These are phyloP conservation scores for Passalora sequoiae DNA, from an alignment of 2,329 filamentous ascomycete species.

Conservation along the genomic window DNA sequence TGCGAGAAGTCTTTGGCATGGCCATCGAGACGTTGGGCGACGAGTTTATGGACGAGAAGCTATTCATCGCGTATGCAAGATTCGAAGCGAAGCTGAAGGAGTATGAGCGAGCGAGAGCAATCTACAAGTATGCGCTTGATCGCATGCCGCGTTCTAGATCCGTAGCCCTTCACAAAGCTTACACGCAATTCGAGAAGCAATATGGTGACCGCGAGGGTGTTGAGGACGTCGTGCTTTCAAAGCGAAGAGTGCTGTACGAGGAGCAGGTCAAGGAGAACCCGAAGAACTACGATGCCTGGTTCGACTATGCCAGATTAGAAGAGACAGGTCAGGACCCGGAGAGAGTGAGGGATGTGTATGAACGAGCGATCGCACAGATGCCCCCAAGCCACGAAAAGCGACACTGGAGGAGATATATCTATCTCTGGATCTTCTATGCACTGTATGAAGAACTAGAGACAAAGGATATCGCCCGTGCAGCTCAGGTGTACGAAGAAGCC, in stretches of 20 bases:
- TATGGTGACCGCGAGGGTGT: constrained; percentile 90
- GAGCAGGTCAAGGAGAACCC: constrained; percentile 89
- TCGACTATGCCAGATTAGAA: constrained; percentile 88
- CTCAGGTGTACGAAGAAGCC: constrained; percentile 87
- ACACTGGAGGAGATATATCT: constrained; percentile 95
- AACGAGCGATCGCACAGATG: constrained; percentile 89
- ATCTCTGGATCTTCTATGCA: constrained; percentile 96
- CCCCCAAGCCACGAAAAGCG: constrained; percentile 94
- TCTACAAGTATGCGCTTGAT: constrained; percentile 95
- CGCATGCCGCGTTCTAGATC: constrained; percentile 84
- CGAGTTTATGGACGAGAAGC: constrained; percentile 90
- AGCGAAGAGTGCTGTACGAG: constrained; percentile 88
- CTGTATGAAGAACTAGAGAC: constrained; percentile 88
- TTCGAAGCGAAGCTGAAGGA: constrained; percentile 95
- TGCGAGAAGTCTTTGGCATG: constrained; percentile 83
- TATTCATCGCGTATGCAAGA: constrained; percentile 92
- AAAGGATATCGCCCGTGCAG: constrained; percentile 69
- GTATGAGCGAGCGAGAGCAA: constrained; percentile 85
- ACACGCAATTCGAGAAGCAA: constrained; percentile 97
- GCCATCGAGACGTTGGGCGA: constrained; percentile 88
- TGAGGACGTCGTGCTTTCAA: constrained; percentile 92
- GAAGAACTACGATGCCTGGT: constrained; percentile 96
- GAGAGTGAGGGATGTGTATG: constrained; percentile 85
- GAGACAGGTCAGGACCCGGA: constrained; percentile 78
- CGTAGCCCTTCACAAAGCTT: constrained; percentile 79